Percentiles rank a stretch among this genome's conserved stretches.
Evolutionary conservation across 768 basidiomycete species (phyloP).

Genomic region (Tylopilus felleus): DNA sequence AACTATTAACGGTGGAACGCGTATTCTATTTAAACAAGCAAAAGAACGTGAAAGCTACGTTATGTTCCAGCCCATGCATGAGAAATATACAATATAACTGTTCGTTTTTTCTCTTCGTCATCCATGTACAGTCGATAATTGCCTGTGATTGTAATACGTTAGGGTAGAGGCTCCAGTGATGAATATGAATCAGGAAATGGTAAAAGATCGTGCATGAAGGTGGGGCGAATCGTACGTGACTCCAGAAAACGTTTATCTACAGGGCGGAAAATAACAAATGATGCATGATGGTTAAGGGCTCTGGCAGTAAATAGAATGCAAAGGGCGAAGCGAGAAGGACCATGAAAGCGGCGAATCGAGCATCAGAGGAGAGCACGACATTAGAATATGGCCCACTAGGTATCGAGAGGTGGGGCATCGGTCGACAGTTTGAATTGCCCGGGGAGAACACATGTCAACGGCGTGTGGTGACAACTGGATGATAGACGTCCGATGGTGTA

Average conservation of each 20-base stretch:
- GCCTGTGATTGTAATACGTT: neutral
- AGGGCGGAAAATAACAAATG: neutral
- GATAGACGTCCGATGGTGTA: neutral
- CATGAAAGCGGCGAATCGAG: neutral
- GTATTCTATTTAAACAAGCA: too few relatives aligned
- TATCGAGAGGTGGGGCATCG: neutral
- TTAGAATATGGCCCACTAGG: neutral
- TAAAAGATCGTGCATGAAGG: conserved; percentile 11
- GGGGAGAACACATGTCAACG: neutral
- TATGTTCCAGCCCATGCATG: too few relatives aligned
- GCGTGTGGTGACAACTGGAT: neutral
- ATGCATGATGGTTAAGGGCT: neutral
- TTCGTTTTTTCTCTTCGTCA: conserved; percentile 3
- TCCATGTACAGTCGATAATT: conserved; percentile 11
- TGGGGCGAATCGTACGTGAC: neutral
- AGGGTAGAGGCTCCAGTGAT: neutral
- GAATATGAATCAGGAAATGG: conserved; percentile 6
- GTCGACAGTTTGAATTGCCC: neutral
- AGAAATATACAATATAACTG: conserved; percentile 9
- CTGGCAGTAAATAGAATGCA: neutral
- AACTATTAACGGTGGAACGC: too few relatives aligned
- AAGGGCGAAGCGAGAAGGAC: neutral
- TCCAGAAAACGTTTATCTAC: neutral
- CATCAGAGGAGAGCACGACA: neutral
- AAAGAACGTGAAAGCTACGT: too few relatives aligned